A percentile compares a stretch with the other conserved stretches of the same genome.
Evolutionary conservation across 768 basidiomycete species (phyloP).

Genomic region (Kwoniella dendrophila): DNA sequence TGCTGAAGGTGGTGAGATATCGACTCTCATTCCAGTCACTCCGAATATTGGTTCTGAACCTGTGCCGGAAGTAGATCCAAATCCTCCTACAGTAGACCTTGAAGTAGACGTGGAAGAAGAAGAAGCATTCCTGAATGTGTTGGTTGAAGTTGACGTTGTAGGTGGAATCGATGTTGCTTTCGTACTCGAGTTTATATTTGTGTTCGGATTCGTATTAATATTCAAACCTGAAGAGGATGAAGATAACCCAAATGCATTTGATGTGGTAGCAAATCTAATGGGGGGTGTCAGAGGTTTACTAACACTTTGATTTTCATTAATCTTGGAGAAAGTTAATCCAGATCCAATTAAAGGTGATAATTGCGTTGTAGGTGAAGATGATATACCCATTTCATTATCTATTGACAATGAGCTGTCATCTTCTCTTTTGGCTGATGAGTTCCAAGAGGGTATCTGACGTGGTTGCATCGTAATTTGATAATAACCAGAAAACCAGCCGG

Average conservation of each 20-base stretch:
- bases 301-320: background rate
- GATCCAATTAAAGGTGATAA: background rate
- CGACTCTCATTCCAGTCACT: slow-evolving; percentile 6
- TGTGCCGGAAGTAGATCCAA: background rate
- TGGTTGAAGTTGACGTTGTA: slow-evolving; percentile 16
- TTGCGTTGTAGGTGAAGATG: background rate
- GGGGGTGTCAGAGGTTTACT: slow-evolving; percentile 13
- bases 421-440: background rate
- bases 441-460: slow-evolving; percentile 23
- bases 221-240: slow-evolving; percentile 33
- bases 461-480: slow-evolving; percentile 22
- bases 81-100: background rate
- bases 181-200: slow-evolving; percentile 20
- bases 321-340: slow-evolving; percentile 7
- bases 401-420: slow-evolving; percentile 3
- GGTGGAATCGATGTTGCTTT: too few species aligned
- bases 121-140: background rate
- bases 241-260: slow-evolving; percentile 44
- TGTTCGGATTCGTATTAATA: background rate
- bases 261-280: slow-evolving; percentile 34
- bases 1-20: slow-evolving; percentile 28
- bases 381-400: slow-evolving; percentile 22
- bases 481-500: background rate
- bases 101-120: background rate
- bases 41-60: background rate